Evolutionary conservation across 139 green algal species (phyloP), one percentile per base, ranked within the genome.

Genomic region (Nannochloris sp.): DNA sequence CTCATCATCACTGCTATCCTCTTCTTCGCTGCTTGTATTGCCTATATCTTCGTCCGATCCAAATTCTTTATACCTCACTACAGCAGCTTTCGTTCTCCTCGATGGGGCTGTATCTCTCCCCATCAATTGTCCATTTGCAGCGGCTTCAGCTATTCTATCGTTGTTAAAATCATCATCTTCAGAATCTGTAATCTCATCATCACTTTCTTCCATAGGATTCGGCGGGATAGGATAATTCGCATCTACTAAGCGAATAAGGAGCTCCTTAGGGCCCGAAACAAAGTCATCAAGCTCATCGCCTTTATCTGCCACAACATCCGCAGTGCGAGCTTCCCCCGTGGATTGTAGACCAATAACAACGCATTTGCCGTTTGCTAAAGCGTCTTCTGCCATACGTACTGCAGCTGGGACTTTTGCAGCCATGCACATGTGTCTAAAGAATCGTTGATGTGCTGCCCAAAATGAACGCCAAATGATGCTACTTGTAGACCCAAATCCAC

Each of bases 391-490:
- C 70, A 83, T 74, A 29, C 64, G 59, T 54, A 78, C 78, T 33
- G 78, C 58, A 8, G 56, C 61, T 24, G 46, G 1, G 44, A 87
- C 80, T 83, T 92, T 93, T 31, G 75, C 73, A 2, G 86, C 77
- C 67, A 92, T 90, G 71, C 79, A 89, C 61, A 94, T 76, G 65
- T 82, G 67, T 15, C 76, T 62, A 73, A 93, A 92, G 82, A 92
- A 93, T 55, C 84, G 79, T 64, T 92, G 79, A 68, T 89, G 83
- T 0, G 72, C 67, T 0, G 51, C 66, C 75, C 82, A 90, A 60
- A 86, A 95, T 15, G 47, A 57, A 58, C 83, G 76, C 85, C 76
- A 90, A 29, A 86, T 61, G 58, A 72, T 53, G 61, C 35, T 57
- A 32, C 71, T 48, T 10, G 61, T 15, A 10, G 53, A 75, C 23